Evolutionary conservation across 2,329 filamentous ascomycete genomes (phyloP).

Genomic region (Pleoardoris graminearum): DNA sequence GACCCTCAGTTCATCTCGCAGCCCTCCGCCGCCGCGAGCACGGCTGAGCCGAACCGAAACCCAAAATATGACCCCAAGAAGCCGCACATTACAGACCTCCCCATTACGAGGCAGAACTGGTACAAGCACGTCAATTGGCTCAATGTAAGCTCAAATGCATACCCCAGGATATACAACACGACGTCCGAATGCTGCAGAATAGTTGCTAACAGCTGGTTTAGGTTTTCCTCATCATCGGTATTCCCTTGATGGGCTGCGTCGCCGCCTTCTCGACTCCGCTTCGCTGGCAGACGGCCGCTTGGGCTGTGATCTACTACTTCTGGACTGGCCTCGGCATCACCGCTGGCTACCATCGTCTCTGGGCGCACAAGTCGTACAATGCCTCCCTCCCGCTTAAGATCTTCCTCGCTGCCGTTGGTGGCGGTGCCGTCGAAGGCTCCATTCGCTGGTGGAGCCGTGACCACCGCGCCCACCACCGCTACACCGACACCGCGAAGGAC

Average conservation of each 20-base stretch:
- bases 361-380: slow-evolving; percentile 60
- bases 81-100: slow-evolving; percentile 81
- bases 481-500: slow-evolving; percentile 58
- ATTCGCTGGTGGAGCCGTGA: slow-evolving; percentile 56
- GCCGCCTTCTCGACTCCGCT: slow-evolving; percentile 80
- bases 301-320: slow-evolving; percentile 80
- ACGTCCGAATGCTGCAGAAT: too few relatives aligned
- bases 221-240: slow-evolving; percentile 75
- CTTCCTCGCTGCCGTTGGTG: slow-evolving; percentile 54
- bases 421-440: slow-evolving; percentile 55
- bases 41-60: slow-evolving; percentile 57
- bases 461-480: slow-evolving; percentile 57
- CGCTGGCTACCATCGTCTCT: slow-evolving; percentile 72
- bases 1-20: slow-evolving; percentile 54
- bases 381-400: slow-evolving; percentile 51
- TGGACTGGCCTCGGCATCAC: slow-evolving; percentile 72
- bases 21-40: slow-evolving; percentile 53
- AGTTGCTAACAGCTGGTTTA: slow-evolving; percentile 56
- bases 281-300: slow-evolving; percentile 71
- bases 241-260: slow-evolving; percentile 75
- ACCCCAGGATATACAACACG: too few relatives aligned
- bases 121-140: slow-evolving; percentile 95
- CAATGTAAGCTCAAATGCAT: slow-evolving; percentile 60
- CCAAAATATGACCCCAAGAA: slow-evolving; percentile 66
- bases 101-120: slow-evolving; percentile 83